Evolutionary conservation across 306 rosid species (phyloP).

Genomic region (Prinsepia uniflora): DNA sequence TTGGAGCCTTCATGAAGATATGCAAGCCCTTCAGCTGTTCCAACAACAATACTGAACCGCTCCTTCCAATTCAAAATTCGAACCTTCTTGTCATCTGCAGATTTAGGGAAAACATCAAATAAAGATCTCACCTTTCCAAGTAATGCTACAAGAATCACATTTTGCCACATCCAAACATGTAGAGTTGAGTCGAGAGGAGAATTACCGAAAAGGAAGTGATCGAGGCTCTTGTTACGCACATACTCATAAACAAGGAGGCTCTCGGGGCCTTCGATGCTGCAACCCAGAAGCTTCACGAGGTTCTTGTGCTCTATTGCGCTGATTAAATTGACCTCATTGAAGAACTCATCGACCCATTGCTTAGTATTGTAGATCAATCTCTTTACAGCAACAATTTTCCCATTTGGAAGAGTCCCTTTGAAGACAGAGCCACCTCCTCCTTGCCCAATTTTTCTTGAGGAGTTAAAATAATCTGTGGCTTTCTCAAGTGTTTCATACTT

Average conservation of each 20-base stretch:
- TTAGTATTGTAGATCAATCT: conserved; percentile 77
- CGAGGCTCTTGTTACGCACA: conserved; percentile 61
- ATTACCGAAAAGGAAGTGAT: conserved; percentile 73
- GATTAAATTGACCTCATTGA: conserved; percentile 85
- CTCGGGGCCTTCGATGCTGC: conserved; percentile 98
- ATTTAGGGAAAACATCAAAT: too few species aligned
- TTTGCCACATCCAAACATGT: background rate
- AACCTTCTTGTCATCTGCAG: conserved; percentile 58
- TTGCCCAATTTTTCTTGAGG: conserved; percentile 68
- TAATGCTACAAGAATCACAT: background rate
- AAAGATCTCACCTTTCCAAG: background rate
- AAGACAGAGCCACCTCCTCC: conserved; percentile 88
- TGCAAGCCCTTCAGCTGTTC: conserved; percentile 86
- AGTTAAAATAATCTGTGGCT: conserved; percentile 67
- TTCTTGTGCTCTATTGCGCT: conserved; percentile 74
- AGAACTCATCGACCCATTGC: conserved; percentile 95
- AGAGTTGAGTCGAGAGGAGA: conserved; percentile 4
- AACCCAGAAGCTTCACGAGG: conserved; percentile 75
- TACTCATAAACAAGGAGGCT: conserved; percentile 83
- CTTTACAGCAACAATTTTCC: conserved; percentile 69
- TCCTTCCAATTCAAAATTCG: conserved; percentile 70
- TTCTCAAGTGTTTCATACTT: conserved; percentile 77
- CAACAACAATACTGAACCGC: conserved; percentile 54
- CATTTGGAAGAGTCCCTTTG: conserved; percentile 66
- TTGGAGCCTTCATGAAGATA: conserved; percentile 71